Conservation (phyloP, 306 rosid genomes). For the Trichosanthes truncata region DNA sequence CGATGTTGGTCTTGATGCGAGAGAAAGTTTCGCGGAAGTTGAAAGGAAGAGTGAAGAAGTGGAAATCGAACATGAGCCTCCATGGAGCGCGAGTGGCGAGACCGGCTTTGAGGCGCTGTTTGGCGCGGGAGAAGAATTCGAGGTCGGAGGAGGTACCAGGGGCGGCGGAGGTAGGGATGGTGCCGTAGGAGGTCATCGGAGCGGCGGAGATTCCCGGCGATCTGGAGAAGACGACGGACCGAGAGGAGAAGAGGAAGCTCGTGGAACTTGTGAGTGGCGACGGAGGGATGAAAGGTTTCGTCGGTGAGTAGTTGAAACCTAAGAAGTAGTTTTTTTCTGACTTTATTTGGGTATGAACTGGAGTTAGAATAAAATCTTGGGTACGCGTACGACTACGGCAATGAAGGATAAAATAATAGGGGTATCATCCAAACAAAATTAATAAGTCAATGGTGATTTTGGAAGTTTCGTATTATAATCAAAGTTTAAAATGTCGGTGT, state of each 20-base stretch:
- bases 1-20: slow-evolving; percentile 30
- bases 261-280: not conserved
- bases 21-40: slow-evolving; percentile 18
- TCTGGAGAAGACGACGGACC: not conserved
- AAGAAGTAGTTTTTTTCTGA: not conserved
- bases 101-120: slow-evolving; percentile 54
- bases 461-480: no score
- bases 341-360: not conserved
- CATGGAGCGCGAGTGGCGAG: slow-evolving; percentile 71
- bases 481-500: no score
- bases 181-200: slow-evolving; percentile 67
- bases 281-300: not conserved
- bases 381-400: not conserved
- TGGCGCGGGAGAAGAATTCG: slow-evolving; percentile 60
- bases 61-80: slow-evolving; percentile 52
- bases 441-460: not conserved
- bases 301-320: slow-evolving; percentile 7
- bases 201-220: not conserved
- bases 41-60: slow-evolving; percentile 32
- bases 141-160: slow-evolving; percentile 19
- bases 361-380: not conserved
- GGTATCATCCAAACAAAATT: not conserved
- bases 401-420: not conserved
- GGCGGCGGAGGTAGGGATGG: slow-evolving; percentile 57
- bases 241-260: not conserved